phyloP scores from a whole-genome alignment of 2,329 filamentous ascomycete species.

The Fusarium sp. region DNA sequence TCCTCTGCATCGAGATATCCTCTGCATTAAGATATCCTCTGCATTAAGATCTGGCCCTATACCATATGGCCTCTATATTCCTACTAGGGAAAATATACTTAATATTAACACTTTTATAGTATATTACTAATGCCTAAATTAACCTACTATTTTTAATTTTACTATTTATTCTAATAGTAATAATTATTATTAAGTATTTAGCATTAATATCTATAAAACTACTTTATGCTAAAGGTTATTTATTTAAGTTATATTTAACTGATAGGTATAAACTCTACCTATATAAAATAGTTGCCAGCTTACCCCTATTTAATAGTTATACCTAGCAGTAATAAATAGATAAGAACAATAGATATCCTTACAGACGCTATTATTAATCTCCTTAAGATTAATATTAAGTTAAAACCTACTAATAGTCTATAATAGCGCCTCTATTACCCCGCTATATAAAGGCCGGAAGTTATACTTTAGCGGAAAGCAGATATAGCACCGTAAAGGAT shows the following conservation, averaged over 20 bases:
- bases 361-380: neutral
- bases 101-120: neutral
- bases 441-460: neutral
- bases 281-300: neutral
- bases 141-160: neutral
- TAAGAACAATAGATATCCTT: neutral
- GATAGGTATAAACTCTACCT: neutral
- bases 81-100: neutral
- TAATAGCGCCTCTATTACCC: neutral
- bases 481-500: neutral
- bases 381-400: neutral
- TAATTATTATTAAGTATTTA: neutral
- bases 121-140: neutral
- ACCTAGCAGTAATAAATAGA: neutral
- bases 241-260: neutral
- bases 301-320: neutral
- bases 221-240: neutral
- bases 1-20: too few species aligned
- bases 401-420: neutral
- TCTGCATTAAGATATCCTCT: too few species aligned
- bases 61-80: neutral
- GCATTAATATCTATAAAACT: neutral
- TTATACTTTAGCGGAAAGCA: neutral
- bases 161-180: neutral
- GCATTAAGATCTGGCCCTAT: neutral